phyloP scores from a whole-genome alignment of 192 early-diverging fungal genomes.

The Gonapodya sp. region DNA sequence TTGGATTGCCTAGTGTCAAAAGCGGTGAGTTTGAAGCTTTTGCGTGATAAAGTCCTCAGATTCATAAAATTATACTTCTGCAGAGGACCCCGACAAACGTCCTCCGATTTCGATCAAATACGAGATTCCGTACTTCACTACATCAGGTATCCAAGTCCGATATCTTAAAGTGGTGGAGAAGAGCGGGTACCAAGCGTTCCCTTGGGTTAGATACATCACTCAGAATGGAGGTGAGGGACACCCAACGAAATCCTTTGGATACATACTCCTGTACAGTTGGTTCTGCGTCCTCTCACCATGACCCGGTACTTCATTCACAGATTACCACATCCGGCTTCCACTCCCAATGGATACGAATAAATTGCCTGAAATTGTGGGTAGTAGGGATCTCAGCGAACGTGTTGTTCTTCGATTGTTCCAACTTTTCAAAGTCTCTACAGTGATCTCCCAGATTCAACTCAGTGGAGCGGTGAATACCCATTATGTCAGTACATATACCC shows the following conservation, averaged over 20 bases:
- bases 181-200: conserved; percentile 76
- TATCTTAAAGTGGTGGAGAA: conserved; percentile 88
- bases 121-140: conserved; percentile 85
- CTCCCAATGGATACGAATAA: conserved; percentile 16
- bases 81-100: conserved; percentile 67
- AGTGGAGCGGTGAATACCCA: too few relatives aligned
- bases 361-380: conserved; percentile 19
- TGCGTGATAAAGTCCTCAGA: background rate
- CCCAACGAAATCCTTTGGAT: conserved; percentile 2
- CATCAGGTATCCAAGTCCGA: conserved; percentile 81
- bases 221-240: conserved; percentile 57
- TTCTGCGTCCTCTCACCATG: conserved; percentile 6
- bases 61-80: background rate
- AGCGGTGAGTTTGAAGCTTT: conserved; percentile 31
- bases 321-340: conserved; percentile 22
- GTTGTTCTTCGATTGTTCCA: too few relatives aligned
- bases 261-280: background rate
- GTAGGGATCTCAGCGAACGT: too few relatives aligned
- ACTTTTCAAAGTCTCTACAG: too few relatives aligned
- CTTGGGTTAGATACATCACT: conserved; percentile 85
- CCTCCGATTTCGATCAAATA: conserved; percentile 80
- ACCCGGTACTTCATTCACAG: conserved; percentile 10
- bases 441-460: too few relatives aligned
- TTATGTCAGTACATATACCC: too few relatives aligned
- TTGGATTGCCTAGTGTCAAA: conserved; percentile 75